Conservation (phyloP, 345 rosid species). For the Aethionema arabicum region DNA sequence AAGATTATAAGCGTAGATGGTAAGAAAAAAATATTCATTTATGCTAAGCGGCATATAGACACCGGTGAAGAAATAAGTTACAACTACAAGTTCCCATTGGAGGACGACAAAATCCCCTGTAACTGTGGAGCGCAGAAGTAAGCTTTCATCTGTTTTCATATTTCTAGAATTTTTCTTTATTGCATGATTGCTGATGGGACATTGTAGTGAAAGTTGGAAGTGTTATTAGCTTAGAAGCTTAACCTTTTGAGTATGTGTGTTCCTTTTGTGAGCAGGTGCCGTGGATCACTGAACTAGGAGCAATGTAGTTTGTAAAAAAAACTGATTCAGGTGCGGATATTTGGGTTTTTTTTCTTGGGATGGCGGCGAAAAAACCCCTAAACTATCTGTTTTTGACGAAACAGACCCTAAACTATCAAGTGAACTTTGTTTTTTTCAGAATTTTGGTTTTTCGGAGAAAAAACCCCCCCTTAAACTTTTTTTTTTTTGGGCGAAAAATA, state of each 20-base stretch:
- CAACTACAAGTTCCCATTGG: conserved; percentile 96
- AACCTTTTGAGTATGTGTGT: conserved; percentile 1
- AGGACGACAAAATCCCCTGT: conserved; percentile 94
- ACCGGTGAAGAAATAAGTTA: conserved; percentile 95
- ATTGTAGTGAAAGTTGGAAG: background rate
- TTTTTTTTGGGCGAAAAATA: no score
- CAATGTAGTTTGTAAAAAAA: conserved; percentile 13
- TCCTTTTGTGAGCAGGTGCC: conserved; percentile 59
- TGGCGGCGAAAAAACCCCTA: no score
- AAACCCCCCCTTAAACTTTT: no score
- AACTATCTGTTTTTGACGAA: no score
- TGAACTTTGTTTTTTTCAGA: no score
- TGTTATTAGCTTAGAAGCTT: background rate
- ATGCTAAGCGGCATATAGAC: conserved; percentile 80
- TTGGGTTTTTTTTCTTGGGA: no score
- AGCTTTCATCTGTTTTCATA: conserved; percentile 34
- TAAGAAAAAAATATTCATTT: conserved; percentile 89
- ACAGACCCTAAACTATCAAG: no score
- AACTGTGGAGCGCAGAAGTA: conserved; percentile 94
- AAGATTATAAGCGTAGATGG: conserved; percentile 94
- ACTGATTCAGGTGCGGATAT: conserved; percentile 27
- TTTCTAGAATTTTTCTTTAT: conserved; percentile 4
- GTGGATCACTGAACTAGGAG: conserved; percentile 82
- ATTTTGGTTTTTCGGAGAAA: no score
- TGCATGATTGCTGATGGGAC: background rate